Percentiles rank a stretch among this genome's conserved stretches.
Conservation (phyloP, 257 asterid genomes). For the Penstemon davidsonii region DNA sequence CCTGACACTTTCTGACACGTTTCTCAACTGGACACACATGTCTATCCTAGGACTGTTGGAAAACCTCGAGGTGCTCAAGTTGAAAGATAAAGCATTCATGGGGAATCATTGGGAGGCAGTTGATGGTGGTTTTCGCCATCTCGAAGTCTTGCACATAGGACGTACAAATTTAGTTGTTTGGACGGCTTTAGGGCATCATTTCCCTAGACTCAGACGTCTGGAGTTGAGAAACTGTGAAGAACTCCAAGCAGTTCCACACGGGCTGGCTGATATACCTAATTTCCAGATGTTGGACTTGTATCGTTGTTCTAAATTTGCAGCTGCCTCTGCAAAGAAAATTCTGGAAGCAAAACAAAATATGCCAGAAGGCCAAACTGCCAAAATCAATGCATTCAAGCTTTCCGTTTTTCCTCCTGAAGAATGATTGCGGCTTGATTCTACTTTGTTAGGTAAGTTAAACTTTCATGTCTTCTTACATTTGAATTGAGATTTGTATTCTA, state of each 20-base stretch:
- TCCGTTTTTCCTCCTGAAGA: constrained; percentile 12
- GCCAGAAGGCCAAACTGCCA: neutral
- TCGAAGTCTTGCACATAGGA: constrained; percentile 31
- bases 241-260: constrained; percentile 22
- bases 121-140: constrained; percentile 34
- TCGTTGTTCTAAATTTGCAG: constrained; percentile 24
- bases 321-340: constrained; percentile 29
- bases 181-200: constrained; percentile 26
- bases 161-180: constrained; percentile 29
- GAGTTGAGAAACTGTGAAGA: constrained; percentile 37
- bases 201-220: constrained; percentile 36
- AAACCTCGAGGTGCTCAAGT: constrained; percentile 39
- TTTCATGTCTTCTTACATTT: neutral
- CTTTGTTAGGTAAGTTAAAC: neutral
- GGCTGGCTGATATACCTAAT: constrained; percentile 30
- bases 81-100: constrained; percentile 38
- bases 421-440: neutral
- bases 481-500: no score
- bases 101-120: constrained; percentile 29
- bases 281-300: constrained; percentile 24
- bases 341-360: constrained; percentile 11
- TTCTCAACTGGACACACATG: constrained; percentile 33
- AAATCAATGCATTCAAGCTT: constrained; percentile 1
- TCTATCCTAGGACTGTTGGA: constrained; percentile 39
- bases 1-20: constrained; percentile 35